A percentile compares a stretch with the other conserved stretches of the same genome.
These are phyloP conservation scores for Polytrichum commune DNA, from an alignment of 225 moss, liverwort and hornwort genomes.

Conservation along the genomic window DNA sequence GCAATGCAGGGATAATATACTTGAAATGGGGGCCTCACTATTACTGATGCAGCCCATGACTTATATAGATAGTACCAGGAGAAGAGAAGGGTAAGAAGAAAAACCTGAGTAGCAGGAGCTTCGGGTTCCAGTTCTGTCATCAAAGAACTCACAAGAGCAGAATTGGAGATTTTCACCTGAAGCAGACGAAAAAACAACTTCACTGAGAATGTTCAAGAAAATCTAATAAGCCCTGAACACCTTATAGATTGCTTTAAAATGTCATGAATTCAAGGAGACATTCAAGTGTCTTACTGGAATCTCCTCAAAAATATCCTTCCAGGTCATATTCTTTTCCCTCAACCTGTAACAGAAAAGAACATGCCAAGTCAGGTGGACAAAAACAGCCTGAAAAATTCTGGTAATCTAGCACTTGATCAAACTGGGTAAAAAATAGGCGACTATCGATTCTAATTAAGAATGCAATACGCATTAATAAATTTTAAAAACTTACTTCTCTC, in stretches of 20 bases:
- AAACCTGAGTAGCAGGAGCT: conserved; percentile 87
- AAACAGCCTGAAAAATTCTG: too few relatives aligned
- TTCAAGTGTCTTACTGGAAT: conserved; percentile 61
- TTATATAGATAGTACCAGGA: neutral
- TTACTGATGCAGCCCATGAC: neutral
- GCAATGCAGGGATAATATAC: too few relatives aligned
- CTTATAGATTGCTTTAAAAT: neutral
- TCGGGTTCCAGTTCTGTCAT: conserved; percentile 94
- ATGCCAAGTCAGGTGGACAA: neutral
- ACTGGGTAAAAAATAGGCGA: too few relatives aligned
- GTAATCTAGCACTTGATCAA: too few relatives aligned
- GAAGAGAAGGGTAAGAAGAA: neutral
- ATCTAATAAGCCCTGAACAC: neutral
- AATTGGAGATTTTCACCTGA: conserved; percentile 99
- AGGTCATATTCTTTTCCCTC: conserved; percentile 94
- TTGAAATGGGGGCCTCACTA: too few relatives aligned
- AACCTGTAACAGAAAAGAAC: conserved; percentile 48
- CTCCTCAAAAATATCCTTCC: conserved; percentile 93
- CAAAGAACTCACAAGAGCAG: conserved; percentile 84
- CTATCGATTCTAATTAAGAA: too few relatives aligned
- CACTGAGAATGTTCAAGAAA: neutral
- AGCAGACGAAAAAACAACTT: neutral
- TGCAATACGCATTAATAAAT: too few relatives aligned
- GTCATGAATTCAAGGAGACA: neutral
- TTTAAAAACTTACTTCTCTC: conserved; percentile 68